These are phyloP conservation scores for Cutaneotrichosporon sp. DNA, from an alignment of 1,284 basidiomycete genomes.

Conservation along the genomic window DNA sequence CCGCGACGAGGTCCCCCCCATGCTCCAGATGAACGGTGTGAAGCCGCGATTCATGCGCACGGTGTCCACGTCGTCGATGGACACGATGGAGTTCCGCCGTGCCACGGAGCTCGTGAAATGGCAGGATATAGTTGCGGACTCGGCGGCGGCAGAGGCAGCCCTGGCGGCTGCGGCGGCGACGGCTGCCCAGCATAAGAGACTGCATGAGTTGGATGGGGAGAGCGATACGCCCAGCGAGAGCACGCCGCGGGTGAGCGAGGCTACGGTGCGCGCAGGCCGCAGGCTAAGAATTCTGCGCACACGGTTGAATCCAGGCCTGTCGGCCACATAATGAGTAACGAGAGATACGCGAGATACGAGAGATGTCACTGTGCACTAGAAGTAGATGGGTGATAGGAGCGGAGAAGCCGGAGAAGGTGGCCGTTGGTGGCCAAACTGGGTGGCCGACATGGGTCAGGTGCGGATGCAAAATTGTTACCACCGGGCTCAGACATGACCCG, in stretches of 20 bases:
- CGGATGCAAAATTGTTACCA: no score
- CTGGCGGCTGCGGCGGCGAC: neutral
- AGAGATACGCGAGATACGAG: no score
- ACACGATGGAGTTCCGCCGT: neutral
- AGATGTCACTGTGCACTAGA: no score
- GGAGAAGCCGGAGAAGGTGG: no score
- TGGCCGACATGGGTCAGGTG: no score
- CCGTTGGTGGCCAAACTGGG: no score
- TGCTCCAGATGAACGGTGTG: neutral
- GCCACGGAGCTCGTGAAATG: neutral
- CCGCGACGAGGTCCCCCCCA: neutral
- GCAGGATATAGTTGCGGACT: constrained; percentile 3
- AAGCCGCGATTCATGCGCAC: no score
- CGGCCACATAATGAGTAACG: no score
- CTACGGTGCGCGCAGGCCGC: neutral
- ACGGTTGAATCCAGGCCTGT: no score
- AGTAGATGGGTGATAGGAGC: no score
- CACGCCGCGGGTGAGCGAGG: neutral
- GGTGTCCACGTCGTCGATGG: neutral
- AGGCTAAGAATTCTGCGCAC: neutral
- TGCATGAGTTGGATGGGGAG: neutral
- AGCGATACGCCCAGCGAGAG: neutral
- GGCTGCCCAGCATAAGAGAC: neutral
- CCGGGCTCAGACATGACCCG: no score
- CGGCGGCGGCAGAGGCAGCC: neutral